Base-by-base conservation (phyloP, 306 rosid genomes). In the Dicorynia guianensis region DNA sequence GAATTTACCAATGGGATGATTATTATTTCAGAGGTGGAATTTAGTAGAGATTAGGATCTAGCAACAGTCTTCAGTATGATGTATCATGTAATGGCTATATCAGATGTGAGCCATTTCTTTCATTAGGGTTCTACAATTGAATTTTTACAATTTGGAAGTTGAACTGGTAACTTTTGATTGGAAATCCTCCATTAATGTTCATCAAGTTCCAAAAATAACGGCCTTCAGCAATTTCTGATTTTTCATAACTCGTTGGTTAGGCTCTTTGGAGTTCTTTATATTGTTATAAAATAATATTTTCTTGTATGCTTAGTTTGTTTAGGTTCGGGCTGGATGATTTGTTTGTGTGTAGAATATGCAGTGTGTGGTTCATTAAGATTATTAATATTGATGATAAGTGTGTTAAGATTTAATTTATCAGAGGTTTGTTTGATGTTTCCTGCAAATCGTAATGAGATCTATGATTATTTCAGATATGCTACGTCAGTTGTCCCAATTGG, bases 401-500 rank as follows among this genome's bases (percentile, higher is more conserved):
- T 14, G 18, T 20, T 74, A 36, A n/a, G 35, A 56, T 61, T 59
- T 63, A 34, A 46, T 44, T 69, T 48, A 47, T 50, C 73, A 60
- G 76, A 62, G 78, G 3, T 63, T 56, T 80, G 33, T 35, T 35
- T 30, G 30, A 38, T 65, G 33, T 67, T 48, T 58, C 65, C 42
- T 38, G 42, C 63, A 64, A 13, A 55, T 40, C 42, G 74, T 84
- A 83, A 83, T 48, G 54, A 60, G 67, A 64, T 76, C 79, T 72
- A 55, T 78, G 55, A 44, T 87, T 82, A 74, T 69, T 86, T 63
- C 93, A 95, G 99, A 85, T 95, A 95, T 61, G 83, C 77, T 73
- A 82, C 93, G 58, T 95, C 99, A 11, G 99, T 95, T 38, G 85
- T 90, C 83, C 99, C 99, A 62, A 95, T 95, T 76, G 97, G 99